phyloP scores from a whole-genome alignment of 2,329 filamentous ascomycete genomes.

The Scolecobasidium constrictum region DNA sequence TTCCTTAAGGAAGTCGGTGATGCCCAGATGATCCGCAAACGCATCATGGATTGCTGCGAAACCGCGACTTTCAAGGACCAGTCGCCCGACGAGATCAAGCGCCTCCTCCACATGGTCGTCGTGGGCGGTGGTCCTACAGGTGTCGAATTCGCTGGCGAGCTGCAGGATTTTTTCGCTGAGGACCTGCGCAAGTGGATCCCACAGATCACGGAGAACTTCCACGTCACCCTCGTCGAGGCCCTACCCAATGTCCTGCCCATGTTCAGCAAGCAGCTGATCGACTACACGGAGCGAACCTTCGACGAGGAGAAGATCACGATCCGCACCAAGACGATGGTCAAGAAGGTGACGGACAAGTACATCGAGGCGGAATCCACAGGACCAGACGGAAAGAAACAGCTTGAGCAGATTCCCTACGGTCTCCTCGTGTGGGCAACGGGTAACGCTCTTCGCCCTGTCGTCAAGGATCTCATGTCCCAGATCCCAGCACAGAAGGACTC shows the following conservation, averaged over 20 bases:
- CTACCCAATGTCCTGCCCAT: constrained; percentile 89
- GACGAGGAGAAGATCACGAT: constrained; percentile 98
- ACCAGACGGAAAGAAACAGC: constrained; percentile 74
- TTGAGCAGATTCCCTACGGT: constrained; percentile 80
- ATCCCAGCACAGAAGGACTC: constrained; percentile 94
- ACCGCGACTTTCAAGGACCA: constrained; percentile 98
- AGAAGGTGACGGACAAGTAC: constrained; percentile 84
- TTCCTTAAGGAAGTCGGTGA: constrained; percentile 98
- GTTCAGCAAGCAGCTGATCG: constrained; percentile 98
- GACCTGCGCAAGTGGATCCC: constrained; percentile 98
- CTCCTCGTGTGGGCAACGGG: constrained; percentile 97
- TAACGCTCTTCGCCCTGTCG: constrained; percentile 80
- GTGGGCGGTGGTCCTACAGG: constrained; percentile 81
- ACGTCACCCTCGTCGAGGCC: constrained; percentile 94
- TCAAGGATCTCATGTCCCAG: constrained; percentile 83
- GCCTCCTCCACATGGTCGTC: constrained; percentile 93
- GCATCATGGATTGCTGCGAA: constrained; percentile 99
- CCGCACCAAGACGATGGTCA: constrained; percentile 98
- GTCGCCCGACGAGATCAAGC: constrained; percentile 74
- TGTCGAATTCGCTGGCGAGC: constrained; percentile 96
- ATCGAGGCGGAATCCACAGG: constrained; percentile 81
- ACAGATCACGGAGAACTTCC: constrained; percentile 88
- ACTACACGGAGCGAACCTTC: constrained; percentile 98
- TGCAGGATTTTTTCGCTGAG: constrained; percentile 97
- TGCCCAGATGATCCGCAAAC: constrained; percentile 91